Evolutionary conservation across 1,284 basidiomycete genomes (phyloP), one percentile per base, ranked within the genome.

Genomic region (Rhodotorula sp.): DNA sequence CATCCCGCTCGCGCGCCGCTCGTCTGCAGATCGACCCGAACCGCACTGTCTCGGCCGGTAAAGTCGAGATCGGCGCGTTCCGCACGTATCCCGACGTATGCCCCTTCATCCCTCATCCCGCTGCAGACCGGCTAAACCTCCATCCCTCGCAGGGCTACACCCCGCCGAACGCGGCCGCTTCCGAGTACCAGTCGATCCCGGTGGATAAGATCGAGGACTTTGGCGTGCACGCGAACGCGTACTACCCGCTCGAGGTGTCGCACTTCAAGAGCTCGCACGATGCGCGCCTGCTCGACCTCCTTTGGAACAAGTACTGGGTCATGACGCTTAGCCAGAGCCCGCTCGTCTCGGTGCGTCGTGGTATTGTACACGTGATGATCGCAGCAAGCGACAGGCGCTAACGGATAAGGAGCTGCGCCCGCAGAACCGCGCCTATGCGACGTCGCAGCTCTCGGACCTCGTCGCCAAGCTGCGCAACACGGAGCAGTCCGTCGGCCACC

Each of bases 291-390:
- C 85, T 99, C 41, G 91, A 91, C 44, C 83, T 95, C 80, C 83
- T 99, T 34, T 99, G 96, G 96, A 97, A 99, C 84, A 98, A 98
- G 83, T 99, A 99, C 79, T 99, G 96, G 96, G 92, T 96, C 29
- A 94, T 92, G 78, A 98, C 96, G 0, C 85, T 99, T 44, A 91
- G 91, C 79, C 92, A 94, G 80, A 94, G 91, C 79, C 89, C 93
- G 5, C 82, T 97, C 46, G 90, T 97, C 56, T 92, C 92, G 55
- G 94, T 95, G 68, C 64, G 91, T 83, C 13, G 7, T 17, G 41
- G n/a, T 2, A 22, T 36, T 21, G 1, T 17, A 19, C 27, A 44
- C 51, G 6, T 27, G 37, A 3, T 21, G 25, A 19, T 29, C 39
- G 4, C 66, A 13, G 13, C 27, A 22, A 21, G 2, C 25, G 27